Evolutionary conservation across 2,329 filamentous ascomycete species (phyloP), one percentile per base, ranked within the genome.

Genomic region (Bipolaris cookei): DNA sequence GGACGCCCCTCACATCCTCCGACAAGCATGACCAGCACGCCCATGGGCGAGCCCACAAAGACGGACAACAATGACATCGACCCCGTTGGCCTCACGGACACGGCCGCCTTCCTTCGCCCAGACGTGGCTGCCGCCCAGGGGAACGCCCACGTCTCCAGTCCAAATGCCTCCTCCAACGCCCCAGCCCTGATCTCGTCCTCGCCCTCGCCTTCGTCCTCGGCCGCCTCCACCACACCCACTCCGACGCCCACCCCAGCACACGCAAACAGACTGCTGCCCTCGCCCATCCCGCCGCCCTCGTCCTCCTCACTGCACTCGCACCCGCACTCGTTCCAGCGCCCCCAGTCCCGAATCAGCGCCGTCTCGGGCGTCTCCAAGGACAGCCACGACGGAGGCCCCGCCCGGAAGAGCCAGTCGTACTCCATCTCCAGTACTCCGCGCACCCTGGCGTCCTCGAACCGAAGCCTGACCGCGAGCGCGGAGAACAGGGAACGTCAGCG

Each of bases 401-500:
- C 65, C 54, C 58, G 65, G 18, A 69, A 74, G 62, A 70, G 67
- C 62, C 69, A 75, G 58, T 72, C 69, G 52, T 67, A 74, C 25
- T 75, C 72, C 46, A 49, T 76, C 16, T 75, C 73, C 23, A 75
- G 72, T 58, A 75, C 71, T 35, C 70, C 71, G 25, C 70, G 57
- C 68, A 76, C 75, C 35, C 70, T 76, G 70, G 70, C 72, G 53
- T 76, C 70, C 55, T 71, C 69, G 14, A 70, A 69, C 54, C 64
- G 58, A 37, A 75, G 69, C 56, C 61, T 65, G 42, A 62, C 58
- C 54, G 59, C 64, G 48, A 63, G 65, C 39, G 66, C 65, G 20
- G 71, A 75, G 38, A 74, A 69, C 63, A 59, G 61, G 41, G 72
- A 75, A 43, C 64, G 64, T 41, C 73, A 74, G 63, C 73, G 73